Conservation (phyloP, 2,329 filamentous ascomycete species). For the Claviceps fusiformis region DNA sequence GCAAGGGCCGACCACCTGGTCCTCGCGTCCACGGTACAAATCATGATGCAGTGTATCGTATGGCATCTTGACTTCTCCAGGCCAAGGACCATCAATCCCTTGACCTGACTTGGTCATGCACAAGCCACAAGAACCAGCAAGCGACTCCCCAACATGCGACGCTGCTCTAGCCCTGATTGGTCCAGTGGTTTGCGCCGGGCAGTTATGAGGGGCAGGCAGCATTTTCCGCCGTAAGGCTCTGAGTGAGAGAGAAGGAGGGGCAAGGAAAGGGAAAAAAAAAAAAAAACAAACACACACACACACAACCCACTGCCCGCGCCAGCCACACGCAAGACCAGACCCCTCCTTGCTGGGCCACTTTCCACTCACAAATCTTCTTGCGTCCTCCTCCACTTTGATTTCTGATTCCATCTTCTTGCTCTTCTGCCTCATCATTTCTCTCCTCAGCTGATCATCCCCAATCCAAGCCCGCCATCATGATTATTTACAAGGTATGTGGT, state of each 20-base stretch:
- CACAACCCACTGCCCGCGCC: neutral
- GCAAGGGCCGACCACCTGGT: too few species aligned
- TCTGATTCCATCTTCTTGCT: conserved; percentile 1
- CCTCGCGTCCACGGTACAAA: too few species aligned
- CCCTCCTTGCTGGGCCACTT: conserved; percentile 1
- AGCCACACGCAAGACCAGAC: neutral
- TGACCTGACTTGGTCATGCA: neutral
- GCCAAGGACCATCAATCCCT: neutral
- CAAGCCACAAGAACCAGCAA: neutral
- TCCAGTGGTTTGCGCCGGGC: neutral
- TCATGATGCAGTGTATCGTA: too few species aligned
- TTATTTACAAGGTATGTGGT: conserved; percentile 53
- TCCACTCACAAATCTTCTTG: neutral
- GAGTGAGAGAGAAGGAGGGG: neutral
- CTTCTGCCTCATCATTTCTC: conserved; percentile 7
- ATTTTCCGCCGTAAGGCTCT: neutral
- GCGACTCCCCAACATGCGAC: neutral
- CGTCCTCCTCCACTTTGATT: neutral
- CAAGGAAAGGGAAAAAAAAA: neutral
- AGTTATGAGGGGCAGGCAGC: neutral
- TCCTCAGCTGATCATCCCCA: conserved; percentile 8
- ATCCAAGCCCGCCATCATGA: conserved; percentile 46
- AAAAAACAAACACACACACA: neutral
- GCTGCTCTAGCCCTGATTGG: neutral
- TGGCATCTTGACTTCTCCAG: neutral